Evolutionary conservation across 371 early-diverging fungal species (phyloP).

Genomic region (Dinochytrium kinnereticum): DNA sequence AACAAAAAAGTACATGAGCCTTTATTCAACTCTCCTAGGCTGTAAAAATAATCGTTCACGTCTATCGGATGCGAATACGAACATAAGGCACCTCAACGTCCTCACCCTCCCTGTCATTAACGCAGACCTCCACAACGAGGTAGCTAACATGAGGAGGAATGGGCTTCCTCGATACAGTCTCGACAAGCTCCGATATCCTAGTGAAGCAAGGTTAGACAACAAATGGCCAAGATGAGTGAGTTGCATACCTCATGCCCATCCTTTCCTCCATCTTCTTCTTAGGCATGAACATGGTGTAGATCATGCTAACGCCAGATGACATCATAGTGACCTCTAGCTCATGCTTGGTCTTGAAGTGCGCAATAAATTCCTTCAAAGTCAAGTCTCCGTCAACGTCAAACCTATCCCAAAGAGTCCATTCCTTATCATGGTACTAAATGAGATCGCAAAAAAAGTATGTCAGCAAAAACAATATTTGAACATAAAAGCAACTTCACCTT

Average conservation of each 20-base stretch:
- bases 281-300: slow-evolving; percentile 89
- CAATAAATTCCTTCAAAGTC: slow-evolving; percentile 89
- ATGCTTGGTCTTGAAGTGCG: slow-evolving; percentile 82
- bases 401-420: slow-evolving; percentile 97
- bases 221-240: no score
- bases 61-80: slow-evolving; percentile 42
- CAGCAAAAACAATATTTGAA: not conserved
- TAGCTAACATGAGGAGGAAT: slow-evolving; percentile 84
- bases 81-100: slow-evolving; percentile 71
- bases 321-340: slow-evolving; percentile 95
- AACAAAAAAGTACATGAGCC: no score
- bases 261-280: slow-evolving; percentile 88
- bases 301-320: slow-evolving; percentile 90
- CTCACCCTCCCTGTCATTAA: slow-evolving; percentile 87
- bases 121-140: slow-evolving; percentile 85
- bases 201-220: not conserved
- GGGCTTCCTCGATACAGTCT: slow-evolving; percentile 86
- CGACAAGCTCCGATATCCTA: slow-evolving; percentile 80
- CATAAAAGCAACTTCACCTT: slow-evolving; percentile 50
- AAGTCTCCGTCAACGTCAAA: slow-evolving; percentile 88
- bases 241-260: slow-evolving; percentile 58
- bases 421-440: slow-evolving; percentile 76
- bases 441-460: slow-evolving; percentile 6
- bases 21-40: no score
- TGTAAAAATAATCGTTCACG: not conserved